A percentile compares a stretch with the other conserved stretches of the same genome.
phyloP scores from a whole-genome alignment of 352 stramenopile species.

The Pythium angustatum region DNA sequence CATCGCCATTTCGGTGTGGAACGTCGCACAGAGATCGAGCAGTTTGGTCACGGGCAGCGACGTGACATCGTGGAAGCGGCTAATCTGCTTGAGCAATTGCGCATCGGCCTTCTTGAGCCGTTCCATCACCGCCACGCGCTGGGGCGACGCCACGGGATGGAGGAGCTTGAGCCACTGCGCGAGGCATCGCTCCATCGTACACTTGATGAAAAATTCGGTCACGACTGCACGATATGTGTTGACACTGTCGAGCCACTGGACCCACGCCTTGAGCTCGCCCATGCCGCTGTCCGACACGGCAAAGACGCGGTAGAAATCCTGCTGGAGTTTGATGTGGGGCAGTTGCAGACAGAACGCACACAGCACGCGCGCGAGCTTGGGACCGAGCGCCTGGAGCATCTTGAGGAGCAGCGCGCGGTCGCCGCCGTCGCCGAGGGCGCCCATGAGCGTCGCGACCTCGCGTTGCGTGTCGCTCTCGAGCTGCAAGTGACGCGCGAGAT shows the following conservation, averaged over 20 bases:
- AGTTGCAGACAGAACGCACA: constrained; percentile 42
- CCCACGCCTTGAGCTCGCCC: constrained; percentile 46
- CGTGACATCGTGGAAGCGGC: constrained; percentile 57
- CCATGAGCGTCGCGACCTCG: constrained; percentile 45
- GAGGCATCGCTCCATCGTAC: constrained; percentile 45
- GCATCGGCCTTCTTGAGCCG: constrained; percentile 28
- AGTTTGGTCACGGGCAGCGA: constrained; percentile 35
- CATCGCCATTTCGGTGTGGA: constrained; percentile 33
- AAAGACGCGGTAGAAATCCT: constrained; percentile 62
- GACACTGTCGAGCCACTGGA: constrained; percentile 47
- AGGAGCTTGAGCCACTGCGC: constrained; percentile 50
- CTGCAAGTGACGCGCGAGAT: constrained; percentile 48
- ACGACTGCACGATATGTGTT: constrained; percentile 21
- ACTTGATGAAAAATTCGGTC: constrained; percentile 45
- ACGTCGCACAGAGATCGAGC: constrained; percentile 40
- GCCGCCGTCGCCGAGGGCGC: constrained; percentile 38
- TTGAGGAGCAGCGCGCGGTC: constrained; percentile 53
- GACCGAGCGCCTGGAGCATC: constrained; percentile 54
- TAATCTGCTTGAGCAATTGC: constrained; percentile 50
- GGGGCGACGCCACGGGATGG: constrained; percentile 28
- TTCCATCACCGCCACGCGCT: constrained; percentile 40
- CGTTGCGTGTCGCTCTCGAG: constrained; percentile 29
- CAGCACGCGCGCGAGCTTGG: constrained; percentile 36
- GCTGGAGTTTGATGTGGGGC: constrained; percentile 42
- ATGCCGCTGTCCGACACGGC: constrained; percentile 29